Evolutionary conservation across 2,329 filamentous ascomycete species (phyloP).

Genomic region (Cladosporium sp.): DNA sequence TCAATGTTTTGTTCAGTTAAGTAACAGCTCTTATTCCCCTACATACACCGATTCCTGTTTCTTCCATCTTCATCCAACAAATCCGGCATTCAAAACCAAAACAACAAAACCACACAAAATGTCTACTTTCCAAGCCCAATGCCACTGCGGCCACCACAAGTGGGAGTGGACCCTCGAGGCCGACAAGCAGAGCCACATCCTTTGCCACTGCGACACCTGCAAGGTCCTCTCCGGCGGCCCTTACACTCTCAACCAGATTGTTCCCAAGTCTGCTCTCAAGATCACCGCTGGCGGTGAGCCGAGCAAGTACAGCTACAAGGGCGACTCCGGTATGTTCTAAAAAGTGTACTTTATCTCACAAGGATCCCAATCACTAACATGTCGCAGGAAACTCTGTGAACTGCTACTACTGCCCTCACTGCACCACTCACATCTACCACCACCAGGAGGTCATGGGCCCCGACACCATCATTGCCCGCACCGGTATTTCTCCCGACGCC

Average conservation of each 20-base stretch:
- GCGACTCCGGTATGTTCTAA: conserved; percentile 41
- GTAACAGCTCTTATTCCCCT: background rate
- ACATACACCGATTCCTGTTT: background rate
- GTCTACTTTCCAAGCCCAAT: conserved; percentile 43
- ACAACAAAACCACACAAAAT: background rate
- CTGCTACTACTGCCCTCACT: conserved; percentile 57
- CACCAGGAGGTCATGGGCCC: conserved; percentile 49
- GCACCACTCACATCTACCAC: conserved; percentile 54
- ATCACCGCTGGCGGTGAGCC: conserved; percentile 48
- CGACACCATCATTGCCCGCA: conserved; percentile 51
- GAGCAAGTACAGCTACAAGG: conserved; percentile 54
- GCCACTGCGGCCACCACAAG: conserved; percentile 53
- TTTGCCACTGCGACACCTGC: conserved; percentile 57
- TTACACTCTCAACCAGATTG: conserved; percentile 53
- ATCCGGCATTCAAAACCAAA: background rate
- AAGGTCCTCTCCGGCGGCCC: conserved; percentile 49
- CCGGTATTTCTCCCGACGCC: conserved; percentile 44
- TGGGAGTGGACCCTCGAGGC: conserved; percentile 49
- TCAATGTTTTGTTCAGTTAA: conserved; percentile 2
- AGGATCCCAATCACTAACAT: background rate
- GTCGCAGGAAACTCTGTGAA: conserved; percentile 46
- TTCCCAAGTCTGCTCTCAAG: conserved; percentile 46
- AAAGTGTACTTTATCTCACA: too few species aligned
- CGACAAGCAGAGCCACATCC: conserved; percentile 42
- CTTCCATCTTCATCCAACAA: background rate